phyloP scores from a whole-genome alignment of 306 rosid genomes.

The Begonia peltatifolia region DNA sequence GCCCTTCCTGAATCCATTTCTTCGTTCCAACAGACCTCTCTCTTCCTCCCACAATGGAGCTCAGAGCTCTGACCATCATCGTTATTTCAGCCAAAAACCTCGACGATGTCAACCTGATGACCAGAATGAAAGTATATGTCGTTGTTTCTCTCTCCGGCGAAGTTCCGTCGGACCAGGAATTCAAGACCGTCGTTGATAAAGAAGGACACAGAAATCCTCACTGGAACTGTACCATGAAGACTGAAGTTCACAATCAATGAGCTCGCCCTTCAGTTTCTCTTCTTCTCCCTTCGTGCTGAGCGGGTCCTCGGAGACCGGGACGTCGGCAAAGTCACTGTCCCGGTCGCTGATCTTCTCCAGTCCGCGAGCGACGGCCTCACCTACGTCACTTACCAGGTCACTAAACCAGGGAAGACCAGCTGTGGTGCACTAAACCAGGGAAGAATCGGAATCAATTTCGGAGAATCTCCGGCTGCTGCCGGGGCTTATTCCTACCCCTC shows the following conservation, averaged over 20 bases:
- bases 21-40: too few relatives aligned
- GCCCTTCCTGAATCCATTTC: too few relatives aligned
- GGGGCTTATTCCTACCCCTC: too few relatives aligned
- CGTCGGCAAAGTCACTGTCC: conserved; percentile 14
- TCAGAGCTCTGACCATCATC: conserved; percentile 8
- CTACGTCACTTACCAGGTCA: too few relatives aligned
- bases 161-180: conserved; percentile 1
- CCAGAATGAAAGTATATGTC: conserved; percentile 21
- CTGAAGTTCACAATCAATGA: conserved; percentile 13
- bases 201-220: conserved; percentile 9
- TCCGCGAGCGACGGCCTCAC: not conserved
- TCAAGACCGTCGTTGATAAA: conserved; percentile 15
- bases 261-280: conserved; percentile 2
- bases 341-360: conserved; percentile 7
- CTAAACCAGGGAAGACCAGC: too few relatives aligned
- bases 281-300: conserved; percentile 5
- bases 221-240: conserved; percentile 16
- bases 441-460: too few relatives aligned
- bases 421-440: too few relatives aligned
- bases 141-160: conserved; percentile 19
- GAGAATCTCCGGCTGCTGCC: too few relatives aligned
- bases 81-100: conserved; percentile 15
- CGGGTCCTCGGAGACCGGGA: conserved; percentile 13
- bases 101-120: conserved; percentile 13
- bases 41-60: conserved; percentile 7